A percentile compares a stretch with the other conserved stretches of the same genome.
phyloP scores from a whole-genome alignment of 2,329 filamentous ascomycete genomes.

The Microsporum canis region DNA sequence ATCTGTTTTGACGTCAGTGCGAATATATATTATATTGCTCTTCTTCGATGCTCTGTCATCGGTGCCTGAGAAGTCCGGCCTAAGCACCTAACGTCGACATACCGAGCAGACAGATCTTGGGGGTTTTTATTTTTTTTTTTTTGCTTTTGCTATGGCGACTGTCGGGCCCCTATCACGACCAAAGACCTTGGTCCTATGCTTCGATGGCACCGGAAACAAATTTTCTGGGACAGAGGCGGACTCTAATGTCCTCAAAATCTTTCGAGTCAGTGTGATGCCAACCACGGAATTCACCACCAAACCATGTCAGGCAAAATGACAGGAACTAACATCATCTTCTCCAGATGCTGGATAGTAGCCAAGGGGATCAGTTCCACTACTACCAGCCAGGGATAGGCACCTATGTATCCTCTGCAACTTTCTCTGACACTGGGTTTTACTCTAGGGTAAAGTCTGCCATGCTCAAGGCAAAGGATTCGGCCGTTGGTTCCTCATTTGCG shows the following conservation, averaged over 20 bases:
- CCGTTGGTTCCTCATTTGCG: conserved; percentile 31
- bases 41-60: neutral
- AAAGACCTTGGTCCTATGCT: conserved; percentile 19
- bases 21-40: neutral
- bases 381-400: conserved; percentile 33
- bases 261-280: conserved; percentile 12
- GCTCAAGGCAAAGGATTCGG: conserved; percentile 13
- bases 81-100: neutral
- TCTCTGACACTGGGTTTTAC: conserved; percentile 25
- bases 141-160: neutral
- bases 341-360: conserved; percentile 31
- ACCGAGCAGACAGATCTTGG: neutral
- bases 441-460: conserved; percentile 14
- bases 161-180: neutral
- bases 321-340: neutral
- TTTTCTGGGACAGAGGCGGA: conserved; percentile 32
- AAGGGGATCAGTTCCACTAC: conserved; percentile 15
- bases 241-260: conserved; percentile 45
- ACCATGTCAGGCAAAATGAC: neutral
- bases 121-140: neutral
- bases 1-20: neutral
- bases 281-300: neutral
- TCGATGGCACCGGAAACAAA: conserved; percentile 22
- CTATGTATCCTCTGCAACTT: conserved; percentile 30
- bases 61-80: neutral